A percentile compares a stretch with the other conserved stretches of the same genome.
phyloP scores from a whole-genome alignment of 2,329 filamentous ascomycete species.

The Malbranchea cinnamomea region DNA sequence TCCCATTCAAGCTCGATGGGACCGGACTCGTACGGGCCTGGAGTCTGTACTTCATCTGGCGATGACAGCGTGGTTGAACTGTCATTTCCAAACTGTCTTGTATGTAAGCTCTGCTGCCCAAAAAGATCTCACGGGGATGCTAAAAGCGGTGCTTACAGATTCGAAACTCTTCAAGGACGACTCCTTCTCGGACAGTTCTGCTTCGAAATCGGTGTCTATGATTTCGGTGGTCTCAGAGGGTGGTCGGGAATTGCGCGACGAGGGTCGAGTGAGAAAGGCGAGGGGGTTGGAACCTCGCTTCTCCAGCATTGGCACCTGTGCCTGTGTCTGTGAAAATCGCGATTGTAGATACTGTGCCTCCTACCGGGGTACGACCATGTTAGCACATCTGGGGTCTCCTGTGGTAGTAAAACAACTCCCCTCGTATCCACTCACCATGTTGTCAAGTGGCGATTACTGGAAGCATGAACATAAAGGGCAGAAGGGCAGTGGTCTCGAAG shows the following conservation, averaged over 20 bases:
- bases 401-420: too few relatives aligned
- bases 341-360: too few relatives aligned
- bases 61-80: constrained; percentile 80
- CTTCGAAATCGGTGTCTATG: constrained; percentile 22
- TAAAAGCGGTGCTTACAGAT: constrained; percentile 11
- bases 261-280: constrained; percentile 8
- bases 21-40: constrained; percentile 47
- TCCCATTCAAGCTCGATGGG: constrained; percentile 46
- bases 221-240: constrained; percentile 23
- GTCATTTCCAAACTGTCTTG: constrained; percentile 25
- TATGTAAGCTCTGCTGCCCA: not conserved
- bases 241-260: constrained; percentile 13
- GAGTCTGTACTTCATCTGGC: constrained; percentile 70
- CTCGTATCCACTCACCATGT: too few relatives aligned
- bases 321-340: constrained; percentile 6
- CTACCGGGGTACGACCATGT: too few relatives aligned
- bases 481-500: too few relatives aligned
- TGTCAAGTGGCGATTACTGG: too few relatives aligned
- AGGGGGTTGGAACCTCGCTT: constrained; percentile 8
- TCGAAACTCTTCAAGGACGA: constrained; percentile 42
- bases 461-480: too few relatives aligned
- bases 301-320: constrained; percentile 10
- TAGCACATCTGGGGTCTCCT: too few relatives aligned
- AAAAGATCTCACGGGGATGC: not conserved
- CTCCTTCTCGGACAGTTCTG: constrained; percentile 28